Percentiles rank a stretch among this genome's conserved stretches.
phyloP scores from a whole-genome alignment of 83 land plant species.

The Diphasiastrum complanatum region DNA sequence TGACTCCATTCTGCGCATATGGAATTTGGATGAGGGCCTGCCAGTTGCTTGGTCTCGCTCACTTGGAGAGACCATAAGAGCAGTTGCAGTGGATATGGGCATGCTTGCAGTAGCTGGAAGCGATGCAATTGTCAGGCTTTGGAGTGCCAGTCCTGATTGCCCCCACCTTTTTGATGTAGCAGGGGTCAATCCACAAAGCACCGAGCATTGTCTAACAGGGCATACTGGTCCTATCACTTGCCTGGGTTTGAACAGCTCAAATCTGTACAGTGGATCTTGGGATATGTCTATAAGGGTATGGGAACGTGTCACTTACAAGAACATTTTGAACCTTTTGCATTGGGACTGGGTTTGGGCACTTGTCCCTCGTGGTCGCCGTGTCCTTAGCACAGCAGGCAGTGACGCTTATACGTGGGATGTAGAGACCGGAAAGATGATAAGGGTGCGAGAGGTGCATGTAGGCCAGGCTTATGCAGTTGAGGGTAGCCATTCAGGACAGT shows the following conservation, averaged over 20 bases:
- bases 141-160: conserved; percentile 57
- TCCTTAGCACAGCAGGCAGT: conserved; percentile 74
- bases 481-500: conserved; percentile 64
- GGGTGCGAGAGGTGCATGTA: conserved; percentile 52
- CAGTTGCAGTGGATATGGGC: conserved; percentile 73
- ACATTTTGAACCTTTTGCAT: conserved; percentile 54
- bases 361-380: conserved; percentile 49
- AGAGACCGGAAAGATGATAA: conserved; percentile 37
- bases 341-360: conserved; percentile 91
- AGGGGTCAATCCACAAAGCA: conserved; percentile 23
- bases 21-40: conserved; percentile 84
- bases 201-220: conserved; percentile 54
- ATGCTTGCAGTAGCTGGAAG: conserved; percentile 79
- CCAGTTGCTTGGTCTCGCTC: conserved; percentile 53
- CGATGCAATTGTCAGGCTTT: conserved; percentile 65
- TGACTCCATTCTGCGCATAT: conserved; percentile 72
- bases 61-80: conserved; percentile 75
- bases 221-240: conserved; percentile 90
- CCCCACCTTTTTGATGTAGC: conserved; percentile 64
- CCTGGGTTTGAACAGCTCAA: conserved; percentile 54
- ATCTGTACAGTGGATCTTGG: conserved; percentile 95
- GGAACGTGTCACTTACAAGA: conserved; percentile 53
- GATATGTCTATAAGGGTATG: conserved; percentile 84
- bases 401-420: conserved; percentile 81
- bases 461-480: conserved; percentile 68